A percentile compares a stretch with the other conserved stretches of the same genome.
Conservation (phyloP, 2,329 filamentous ascomycete genomes). For the Calonectria ilicicola region DNA sequence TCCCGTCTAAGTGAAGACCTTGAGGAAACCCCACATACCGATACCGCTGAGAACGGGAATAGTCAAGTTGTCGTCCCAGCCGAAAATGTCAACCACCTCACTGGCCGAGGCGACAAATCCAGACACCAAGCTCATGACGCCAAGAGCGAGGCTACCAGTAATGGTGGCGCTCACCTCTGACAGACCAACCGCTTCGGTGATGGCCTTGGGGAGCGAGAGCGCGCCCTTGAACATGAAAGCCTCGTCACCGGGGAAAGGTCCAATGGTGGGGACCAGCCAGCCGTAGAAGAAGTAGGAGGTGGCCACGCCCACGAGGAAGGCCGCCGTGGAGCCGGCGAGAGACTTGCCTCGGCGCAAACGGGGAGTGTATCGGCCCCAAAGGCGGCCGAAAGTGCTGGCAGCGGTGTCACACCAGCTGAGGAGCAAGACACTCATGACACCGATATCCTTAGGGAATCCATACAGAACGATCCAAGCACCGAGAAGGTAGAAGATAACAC, state of each 20-base stretch:
- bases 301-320: conserved; percentile 83
- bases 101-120: conserved; percentile 91
- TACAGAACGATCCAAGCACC: conserved; percentile 88
- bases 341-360: conserved; percentile 90
- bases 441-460: conserved; percentile 94
- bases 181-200: conserved; percentile 72
- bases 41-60: conserved; percentile 92
- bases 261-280: conserved; percentile 78
- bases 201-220: conserved; percentile 74
- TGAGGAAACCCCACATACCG: conserved; percentile 92
- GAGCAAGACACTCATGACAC: conserved; percentile 87
- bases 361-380: conserved; percentile 91
- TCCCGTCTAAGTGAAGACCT: conserved; percentile 76
- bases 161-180: conserved; percentile 70
- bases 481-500: conserved; percentile 95
- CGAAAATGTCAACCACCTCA: conserved; percentile 91
- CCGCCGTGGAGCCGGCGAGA: conserved; percentile 87
- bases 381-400: conserved; percentile 90
- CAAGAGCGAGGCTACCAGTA: conserved; percentile 78
- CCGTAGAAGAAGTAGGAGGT: conserved; percentile 93
- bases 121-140: conserved; percentile 85
- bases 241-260: conserved; percentile 77
- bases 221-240: conserved; percentile 81
- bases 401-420: conserved; percentile 99
- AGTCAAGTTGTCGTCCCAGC: conserved; percentile 97